A percentile compares a stretch with the other conserved stretches of the same genome.
These are phyloP conservation scores for Claviceps paspali DNA, from an alignment of 2,329 filamentous ascomycete genomes.

Conservation along the genomic window DNA sequence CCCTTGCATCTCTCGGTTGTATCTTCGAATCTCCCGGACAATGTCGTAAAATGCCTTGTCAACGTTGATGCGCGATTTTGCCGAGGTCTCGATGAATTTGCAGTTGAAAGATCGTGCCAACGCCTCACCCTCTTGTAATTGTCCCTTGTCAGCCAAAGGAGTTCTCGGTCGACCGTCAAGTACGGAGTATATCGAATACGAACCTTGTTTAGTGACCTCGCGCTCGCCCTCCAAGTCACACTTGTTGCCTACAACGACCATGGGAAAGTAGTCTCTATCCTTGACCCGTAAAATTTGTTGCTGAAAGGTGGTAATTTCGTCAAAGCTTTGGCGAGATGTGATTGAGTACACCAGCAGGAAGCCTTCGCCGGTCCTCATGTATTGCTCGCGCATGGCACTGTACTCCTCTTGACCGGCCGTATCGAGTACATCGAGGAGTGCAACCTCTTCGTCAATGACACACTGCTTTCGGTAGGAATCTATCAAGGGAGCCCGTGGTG, in stretches of 20 bases:
- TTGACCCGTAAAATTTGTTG: conserved; percentile 97
- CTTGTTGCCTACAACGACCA: conserved; percentile 98
- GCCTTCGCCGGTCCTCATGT: conserved; percentile 97
- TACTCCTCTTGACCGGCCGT: conserved; percentile 98
- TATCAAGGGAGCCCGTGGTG: conserved; percentile 28
- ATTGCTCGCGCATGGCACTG: conserved; percentile 98
- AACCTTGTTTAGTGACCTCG: conserved; percentile 85
- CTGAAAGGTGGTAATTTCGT: conserved; percentile 97
- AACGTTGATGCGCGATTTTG: conserved; percentile 95
- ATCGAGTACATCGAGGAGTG: conserved; percentile 92
- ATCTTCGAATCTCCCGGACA: conserved; percentile 91
- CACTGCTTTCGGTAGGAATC: conserved; percentile 99
- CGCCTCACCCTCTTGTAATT: conserved; percentile 62
- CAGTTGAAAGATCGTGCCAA: conserved; percentile 80
- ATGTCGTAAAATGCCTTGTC: conserved; percentile 98
- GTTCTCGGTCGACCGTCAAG: not conserved
- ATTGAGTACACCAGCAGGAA: conserved; percentile 98
- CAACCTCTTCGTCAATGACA: conserved; percentile 95
- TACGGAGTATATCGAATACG: conserved; percentile 13
- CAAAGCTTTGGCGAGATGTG: conserved; percentile 90
- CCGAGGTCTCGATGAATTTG: conserved; percentile 98
- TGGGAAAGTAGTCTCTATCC: conserved; percentile 99
- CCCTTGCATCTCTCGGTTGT: conserved; percentile 95
- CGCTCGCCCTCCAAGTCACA: conserved; percentile 92
- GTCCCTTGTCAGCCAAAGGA: conserved; percentile 1